Evolutionary conservation across 2,329 filamentous ascomycete species (phyloP).

Genomic region (Aspergillus costaricaensis): DNA sequence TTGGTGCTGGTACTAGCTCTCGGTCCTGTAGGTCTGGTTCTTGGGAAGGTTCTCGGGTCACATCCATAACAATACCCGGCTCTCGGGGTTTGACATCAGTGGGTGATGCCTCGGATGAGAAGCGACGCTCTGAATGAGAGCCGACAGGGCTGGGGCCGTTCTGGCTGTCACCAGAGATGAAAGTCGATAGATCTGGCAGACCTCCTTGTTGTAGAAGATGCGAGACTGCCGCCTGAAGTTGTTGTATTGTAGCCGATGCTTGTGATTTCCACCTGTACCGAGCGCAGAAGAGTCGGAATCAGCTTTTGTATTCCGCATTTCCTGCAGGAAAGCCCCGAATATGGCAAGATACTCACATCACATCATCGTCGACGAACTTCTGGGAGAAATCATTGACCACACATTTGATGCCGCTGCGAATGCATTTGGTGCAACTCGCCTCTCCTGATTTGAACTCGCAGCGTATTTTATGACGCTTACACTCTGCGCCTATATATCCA

Average conservation of each 20-base stretch:
- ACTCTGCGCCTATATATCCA: conserved; percentile 46
- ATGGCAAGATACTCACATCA: conserved; percentile 44
- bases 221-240: conserved; percentile 49
- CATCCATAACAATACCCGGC: conserved; percentile 40
- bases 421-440: conserved; percentile 52
- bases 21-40: conserved; percentile 45
- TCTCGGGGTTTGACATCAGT: conserved; percentile 29
- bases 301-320: background rate
- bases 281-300: conserved; percentile 9
- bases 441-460: conserved; percentile 54
- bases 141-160: conserved; percentile 31
- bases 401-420: conserved; percentile 53
- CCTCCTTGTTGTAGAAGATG: conserved; percentile 48
- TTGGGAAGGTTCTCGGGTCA: conserved; percentile 50
- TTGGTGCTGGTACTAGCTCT: conserved; percentile 52
- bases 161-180: conserved; percentile 32
- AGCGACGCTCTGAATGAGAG: conserved; percentile 30
- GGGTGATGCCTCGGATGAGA: conserved; percentile 31
- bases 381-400: conserved; percentile 59
- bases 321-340: background rate
- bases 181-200: conserved; percentile 45
- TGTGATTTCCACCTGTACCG: conserved; percentile 48
- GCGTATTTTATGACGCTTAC: conserved; percentile 58
- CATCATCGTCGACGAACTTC: conserved; percentile 57
- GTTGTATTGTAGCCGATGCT: conserved; percentile 44